Evolutionary conservation across 805 yeast species (phyloP), one percentile per base, ranked within the genome.

Genomic region (Ogataea paradorogensis): DNA sequence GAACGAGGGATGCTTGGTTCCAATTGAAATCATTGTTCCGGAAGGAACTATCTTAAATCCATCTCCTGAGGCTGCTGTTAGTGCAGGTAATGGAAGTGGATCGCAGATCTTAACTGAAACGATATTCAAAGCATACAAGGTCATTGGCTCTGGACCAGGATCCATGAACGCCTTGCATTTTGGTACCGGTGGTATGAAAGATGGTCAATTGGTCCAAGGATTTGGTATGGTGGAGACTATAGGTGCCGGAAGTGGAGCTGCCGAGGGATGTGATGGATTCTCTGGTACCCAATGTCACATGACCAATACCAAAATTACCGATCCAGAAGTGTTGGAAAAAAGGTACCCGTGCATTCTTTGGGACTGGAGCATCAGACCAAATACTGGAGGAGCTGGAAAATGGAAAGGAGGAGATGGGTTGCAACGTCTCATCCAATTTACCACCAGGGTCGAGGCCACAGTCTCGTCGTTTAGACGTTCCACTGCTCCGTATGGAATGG

Each of bases 121-220:
- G 4, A 74, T 90, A 22, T 69, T 89, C 54, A 81, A 80, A 52
- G 91, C 96, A 0, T 87, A 87, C 58, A 73, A 76, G 40, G 83
- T 87, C 5, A 80, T 84, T 56, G 95, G 95, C 2, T 95, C 88
- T 43, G 85, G 95, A 1, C 95, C 87, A 58, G 95, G 96, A 21
- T 88, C 91, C 41, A 84, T 93, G 65, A 89, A 89, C 63, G 87
- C 86, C 61, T 71, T 89, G 45, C 84, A 93, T 0, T 89, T 88
- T 65, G 96, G 96, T 33, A 33, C 30, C 9, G 42, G 42, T 15
- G 42, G 42, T 9, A 7, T 39, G 30, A 33, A 28, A 7, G 24
- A 39, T 16, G 42, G 42, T n/a, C n/a, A 33, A 30, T 26, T 39
- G 8, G 38, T 39, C 4, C 22, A 65, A 15, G 74, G 77, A 7